Percentiles rank a stretch among this genome's conserved stretches.
phyloP scores from a whole-genome alignment of 805 yeast species.

The Yamadazyma sp. region DNA sequence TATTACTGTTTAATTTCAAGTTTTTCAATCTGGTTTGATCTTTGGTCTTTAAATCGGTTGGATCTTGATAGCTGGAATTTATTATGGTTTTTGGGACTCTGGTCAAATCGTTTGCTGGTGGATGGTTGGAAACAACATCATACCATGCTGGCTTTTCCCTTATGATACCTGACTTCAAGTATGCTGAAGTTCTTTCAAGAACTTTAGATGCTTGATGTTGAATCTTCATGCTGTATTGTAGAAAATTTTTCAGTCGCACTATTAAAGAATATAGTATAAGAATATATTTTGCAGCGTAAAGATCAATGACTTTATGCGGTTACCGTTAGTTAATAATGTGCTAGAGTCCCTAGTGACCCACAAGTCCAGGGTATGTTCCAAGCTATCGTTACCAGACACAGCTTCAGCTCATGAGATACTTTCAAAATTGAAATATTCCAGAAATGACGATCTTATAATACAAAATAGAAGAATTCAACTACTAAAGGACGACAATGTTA shows the following conservation, averaged over 20 bases:
- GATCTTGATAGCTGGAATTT: conserved; percentile 27
- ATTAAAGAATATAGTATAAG: neutral
- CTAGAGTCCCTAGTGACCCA: neutral
- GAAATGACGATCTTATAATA: conserved; percentile 1
- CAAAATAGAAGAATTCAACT: conserved; percentile 1
- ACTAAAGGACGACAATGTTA: conserved; percentile 5
- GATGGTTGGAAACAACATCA: conserved; percentile 75
- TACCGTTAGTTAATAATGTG: conserved; percentile 5
- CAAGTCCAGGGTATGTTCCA: neutral
- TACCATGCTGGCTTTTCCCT: conserved; percentile 83
- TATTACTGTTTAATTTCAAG: conserved; percentile 33
- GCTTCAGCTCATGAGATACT: too few relatives aligned
- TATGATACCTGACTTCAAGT: conserved; percentile 67
- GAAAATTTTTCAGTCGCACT: conserved; percentile 6
- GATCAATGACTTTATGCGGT: conserved; percentile 2
- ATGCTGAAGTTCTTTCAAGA: conserved; percentile 76
- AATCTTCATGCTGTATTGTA: conserved; percentile 52
- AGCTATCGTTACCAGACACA: too few relatives aligned
- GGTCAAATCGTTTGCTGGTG: conserved; percentile 68
- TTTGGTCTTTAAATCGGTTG: conserved; percentile 9
- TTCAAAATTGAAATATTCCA: too few relatives aligned
- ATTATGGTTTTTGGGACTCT: conserved; percentile 39
- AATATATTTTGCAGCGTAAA: too few relatives aligned
- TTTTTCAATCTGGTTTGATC: conserved; percentile 46
- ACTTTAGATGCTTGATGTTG: conserved; percentile 69